Evolutionary conservation across 139 green algal species (phyloP), one percentile per base, ranked within the genome.

Genomic region (Edaphochlamys debaryana): DNA sequence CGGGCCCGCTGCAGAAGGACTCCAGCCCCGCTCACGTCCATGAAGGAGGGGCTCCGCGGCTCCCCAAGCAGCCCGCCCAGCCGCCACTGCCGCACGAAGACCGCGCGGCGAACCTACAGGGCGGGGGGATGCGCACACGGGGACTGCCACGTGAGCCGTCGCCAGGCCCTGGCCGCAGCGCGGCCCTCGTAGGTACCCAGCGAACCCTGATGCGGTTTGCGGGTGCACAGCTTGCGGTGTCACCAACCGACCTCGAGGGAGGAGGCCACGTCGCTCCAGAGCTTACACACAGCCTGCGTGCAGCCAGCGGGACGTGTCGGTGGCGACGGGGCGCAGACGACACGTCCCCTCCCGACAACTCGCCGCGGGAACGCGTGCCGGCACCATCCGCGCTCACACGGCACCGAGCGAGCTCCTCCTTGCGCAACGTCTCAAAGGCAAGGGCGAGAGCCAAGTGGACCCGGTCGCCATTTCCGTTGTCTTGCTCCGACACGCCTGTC

Each of bases 21-120:
- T 5, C 17, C 13, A 17, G 22, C 0, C 30, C 0, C 34, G 45
- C 79, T 52, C 40, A 88, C 85, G 63, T 89, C 85, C 37, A 79
- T 69, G 19, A 89, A 70, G 20, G 25, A 38, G 22, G 58, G 30
- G 48, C 69, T 84, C 30, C 79, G 66, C 20, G 79, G 73, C 36
- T 56, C 52, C 37, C 79, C 79, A 23, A 86, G 72, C 29, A 73
- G 58, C 0, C 73, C 56, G 5, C 50, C 45, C 54, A 89, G 56
- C 40, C 80, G 56, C 85, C 85, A 89, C 79, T 87, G 56, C 54
- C 60, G 41, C 11, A 87, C 64, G 56, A 89, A 89, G 5, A 34
- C 48, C 2, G 79, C 74, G 25, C 74, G 79, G 8, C 85, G 79
- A 32, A 89, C 79, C 66, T 85, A 37, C 20, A 41, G 38, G 23